These are phyloP conservation scores for Pholiota adiposa DNA, from an alignment of 1,284 basidiomycete genomes.

Conservation along the genomic window DNA sequence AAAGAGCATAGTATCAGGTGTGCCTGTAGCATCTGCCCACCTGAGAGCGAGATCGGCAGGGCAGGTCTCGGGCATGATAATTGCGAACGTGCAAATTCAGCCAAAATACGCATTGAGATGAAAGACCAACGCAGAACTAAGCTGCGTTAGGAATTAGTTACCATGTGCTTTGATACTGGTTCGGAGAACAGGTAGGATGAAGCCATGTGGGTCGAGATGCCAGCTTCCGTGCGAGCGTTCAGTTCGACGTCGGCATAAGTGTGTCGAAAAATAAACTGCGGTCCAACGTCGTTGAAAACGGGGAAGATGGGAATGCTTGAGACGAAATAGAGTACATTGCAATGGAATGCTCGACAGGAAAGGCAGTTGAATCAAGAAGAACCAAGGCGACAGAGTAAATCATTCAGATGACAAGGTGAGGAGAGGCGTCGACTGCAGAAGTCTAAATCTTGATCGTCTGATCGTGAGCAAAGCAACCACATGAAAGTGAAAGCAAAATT, in stretches of 20 bases:
- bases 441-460: neutral
- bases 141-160: neutral
- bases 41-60: neutral
- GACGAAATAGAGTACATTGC: neutral
- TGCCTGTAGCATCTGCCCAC: neutral
- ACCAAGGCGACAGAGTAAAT: neutral
- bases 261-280: neutral
- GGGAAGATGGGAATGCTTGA: neutral
- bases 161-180: conserved; percentile 5
- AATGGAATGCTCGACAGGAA: neutral
- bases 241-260: neutral
- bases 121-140: neutral
- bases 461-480: neutral
- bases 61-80: neutral
- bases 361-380: neutral
- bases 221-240: neutral
- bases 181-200: neutral
- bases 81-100: conserved; percentile 1
- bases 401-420: neutral
- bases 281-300: neutral
- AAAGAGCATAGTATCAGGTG: neutral
- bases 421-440: neutral
- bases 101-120: neutral
- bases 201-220: neutral
- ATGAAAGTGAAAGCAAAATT: conserved; percentile 4